Evolutionary conservation across 345 rosid genomes (phyloP).

Genomic region (Hibiscus trionum): DNA sequence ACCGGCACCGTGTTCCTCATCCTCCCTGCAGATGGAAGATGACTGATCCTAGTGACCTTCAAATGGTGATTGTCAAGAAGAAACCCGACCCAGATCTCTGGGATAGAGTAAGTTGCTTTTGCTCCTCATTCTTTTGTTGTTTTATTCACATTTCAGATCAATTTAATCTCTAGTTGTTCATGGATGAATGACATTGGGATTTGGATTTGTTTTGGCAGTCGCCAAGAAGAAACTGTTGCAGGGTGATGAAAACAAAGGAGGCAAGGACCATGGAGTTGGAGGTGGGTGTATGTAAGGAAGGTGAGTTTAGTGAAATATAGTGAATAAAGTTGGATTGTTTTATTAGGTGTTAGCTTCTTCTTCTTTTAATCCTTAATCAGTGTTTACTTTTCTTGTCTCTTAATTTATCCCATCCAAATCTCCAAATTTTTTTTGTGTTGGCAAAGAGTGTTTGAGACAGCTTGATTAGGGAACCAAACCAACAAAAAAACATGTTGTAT

Average conservation of each 20-base stretch:
- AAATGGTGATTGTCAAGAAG: conserved; percentile 50
- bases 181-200: not conserved
- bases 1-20: conserved; percentile 40
- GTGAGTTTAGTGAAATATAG: conserved; percentile 67
- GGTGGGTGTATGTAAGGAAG: conserved; percentile 68
- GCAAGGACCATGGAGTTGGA: conserved; percentile 52
- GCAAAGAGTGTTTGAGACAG: not conserved
- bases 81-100: conserved; percentile 63
- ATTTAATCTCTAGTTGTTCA: not conserved
- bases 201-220: conserved; percentile 37
- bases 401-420: conserved; percentile 15
- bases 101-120: conserved; percentile 45
- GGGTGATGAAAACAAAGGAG: conserved; percentile 48
- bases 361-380: not conserved
- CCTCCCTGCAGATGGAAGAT: conserved; percentile 82
- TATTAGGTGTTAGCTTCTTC: not conserved
- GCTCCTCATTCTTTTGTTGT: not conserved
- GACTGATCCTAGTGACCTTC: conserved; percentile 50
- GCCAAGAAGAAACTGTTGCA: conserved; percentile 90
- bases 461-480: too few relatives aligned
- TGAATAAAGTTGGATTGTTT: not conserved
- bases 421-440: conserved; percentile 1
- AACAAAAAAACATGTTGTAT: too few relatives aligned
- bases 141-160: not conserved
- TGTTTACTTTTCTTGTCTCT: not conserved